Evolutionary conservation across 1,284 basidiomycete genomes (phyloP).

Genomic region (Calocybe gambosa): DNA sequence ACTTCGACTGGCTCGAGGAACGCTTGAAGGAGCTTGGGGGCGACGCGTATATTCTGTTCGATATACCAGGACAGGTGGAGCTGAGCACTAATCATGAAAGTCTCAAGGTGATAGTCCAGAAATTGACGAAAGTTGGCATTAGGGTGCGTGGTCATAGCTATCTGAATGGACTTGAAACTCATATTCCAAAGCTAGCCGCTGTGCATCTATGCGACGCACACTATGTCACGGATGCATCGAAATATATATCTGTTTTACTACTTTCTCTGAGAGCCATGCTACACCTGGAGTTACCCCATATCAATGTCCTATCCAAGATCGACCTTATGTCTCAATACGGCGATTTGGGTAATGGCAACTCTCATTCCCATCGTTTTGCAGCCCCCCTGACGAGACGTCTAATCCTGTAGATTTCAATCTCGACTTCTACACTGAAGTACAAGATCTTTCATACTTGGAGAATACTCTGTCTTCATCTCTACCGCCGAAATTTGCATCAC

Average conservation of each 20-base stretch:
- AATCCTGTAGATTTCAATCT: constrained; percentile 81
- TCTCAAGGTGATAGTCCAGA: constrained; percentile 73
- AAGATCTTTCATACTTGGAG: constrained; percentile 88
- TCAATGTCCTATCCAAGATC: constrained; percentile 96
- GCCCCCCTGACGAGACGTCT: constrained; percentile 10
- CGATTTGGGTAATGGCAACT: constrained; percentile 63
- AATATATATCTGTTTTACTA: constrained; percentile 91
- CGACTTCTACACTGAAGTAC: constrained; percentile 97
- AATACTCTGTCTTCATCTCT: constrained; percentile 65
- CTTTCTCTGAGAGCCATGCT: constrained; percentile 95
- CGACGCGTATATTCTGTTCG: constrained; percentile 88
- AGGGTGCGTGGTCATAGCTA: constrained; percentile 52
- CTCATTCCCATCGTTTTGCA: constrained; percentile 2
- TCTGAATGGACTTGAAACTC: constrained; percentile 16
- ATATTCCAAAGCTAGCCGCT: constrained; percentile 67
- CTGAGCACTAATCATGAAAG: constrained; percentile 93
- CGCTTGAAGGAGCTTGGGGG: constrained; percentile 62
- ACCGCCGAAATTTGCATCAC: constrained; percentile 60
- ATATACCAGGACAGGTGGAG: constrained; percentile 97
- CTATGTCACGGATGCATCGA: constrained; percentile 93
- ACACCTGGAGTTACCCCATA: constrained; percentile 94
- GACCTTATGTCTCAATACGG: constrained; percentile 87
- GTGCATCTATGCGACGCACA: constrained; percentile 96
- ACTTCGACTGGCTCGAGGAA: constrained; percentile 91
- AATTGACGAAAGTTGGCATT: constrained; percentile 73